Conservation (phyloP, 1,139 yeast genomes). For the Hansenula lynferdii region DNA sequence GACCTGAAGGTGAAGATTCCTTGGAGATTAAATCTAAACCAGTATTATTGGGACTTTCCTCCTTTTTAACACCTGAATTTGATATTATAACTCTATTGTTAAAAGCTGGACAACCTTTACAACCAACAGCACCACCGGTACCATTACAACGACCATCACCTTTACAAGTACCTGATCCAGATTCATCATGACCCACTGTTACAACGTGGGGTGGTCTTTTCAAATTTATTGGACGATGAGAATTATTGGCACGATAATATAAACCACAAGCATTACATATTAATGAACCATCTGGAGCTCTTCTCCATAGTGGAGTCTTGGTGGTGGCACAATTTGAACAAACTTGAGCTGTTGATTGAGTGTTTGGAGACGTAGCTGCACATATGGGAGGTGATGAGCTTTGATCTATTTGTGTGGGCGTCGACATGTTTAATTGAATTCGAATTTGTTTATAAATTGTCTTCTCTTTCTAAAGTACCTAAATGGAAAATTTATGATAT, state of each 20-base stretch:
- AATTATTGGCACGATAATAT: constrained; percentile 71
- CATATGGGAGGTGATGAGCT: constrained; percentile 1
- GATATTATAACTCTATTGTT: constrained; percentile 56
- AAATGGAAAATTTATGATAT: too few species aligned
- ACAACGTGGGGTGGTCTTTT: constrained; percentile 64
- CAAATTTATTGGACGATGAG: constrained; percentile 70
- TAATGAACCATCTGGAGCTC: constrained; percentile 76
- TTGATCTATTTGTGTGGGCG: neutral
- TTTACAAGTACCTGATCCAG: constrained; percentile 55
- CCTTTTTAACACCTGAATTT: constrained; percentile 4
- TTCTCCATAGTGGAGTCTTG: constrained; percentile 83
- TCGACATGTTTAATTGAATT: neutral
- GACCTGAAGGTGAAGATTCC: neutral
- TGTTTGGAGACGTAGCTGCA: constrained; percentile 1
- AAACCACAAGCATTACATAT: constrained; percentile 90
- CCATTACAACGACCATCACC: constrained; percentile 88
- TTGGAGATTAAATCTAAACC: neutral
- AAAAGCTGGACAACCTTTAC: constrained; percentile 80
- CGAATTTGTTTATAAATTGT: neutral
- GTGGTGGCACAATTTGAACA: constrained; percentile 78
- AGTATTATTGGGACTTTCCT: neutral
- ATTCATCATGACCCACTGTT: constrained; percentile 32
- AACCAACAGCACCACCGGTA: constrained; percentile 77
- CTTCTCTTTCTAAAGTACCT: too few species aligned
- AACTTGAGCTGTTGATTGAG: constrained; percentile 5